These are phyloP conservation scores for Penicillium parvum DNA, from an alignment of 495 filamentous ascomycete genomes.

Conservation along the genomic window DNA sequence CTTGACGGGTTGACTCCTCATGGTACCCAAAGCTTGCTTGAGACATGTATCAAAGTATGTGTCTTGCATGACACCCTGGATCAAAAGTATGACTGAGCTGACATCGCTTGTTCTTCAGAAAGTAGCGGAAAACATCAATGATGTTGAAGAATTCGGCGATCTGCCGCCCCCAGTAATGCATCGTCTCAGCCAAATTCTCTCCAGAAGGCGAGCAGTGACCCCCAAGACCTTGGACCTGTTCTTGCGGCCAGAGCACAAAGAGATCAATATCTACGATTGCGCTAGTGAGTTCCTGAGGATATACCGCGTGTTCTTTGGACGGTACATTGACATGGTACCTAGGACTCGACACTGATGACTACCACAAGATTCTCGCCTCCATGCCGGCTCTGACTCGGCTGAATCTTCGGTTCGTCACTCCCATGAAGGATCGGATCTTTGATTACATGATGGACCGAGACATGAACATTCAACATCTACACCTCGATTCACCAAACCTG, in stretches of 20 bases:
- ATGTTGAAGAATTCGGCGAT: conserved; percentile 81
- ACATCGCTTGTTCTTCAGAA: conserved; percentile 52
- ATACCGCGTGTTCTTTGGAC: neutral
- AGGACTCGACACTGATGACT: conserved; percentile 72
- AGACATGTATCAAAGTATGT: conserved; percentile 69
- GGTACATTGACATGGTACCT: conserved; percentile 10
- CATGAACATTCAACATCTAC: conserved; percentile 54
- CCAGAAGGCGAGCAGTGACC: conserved; percentile 70
- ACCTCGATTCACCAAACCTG: conserved; percentile 76
- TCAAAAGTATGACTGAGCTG: conserved; percentile 2
- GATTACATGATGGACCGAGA: conserved; percentile 72
- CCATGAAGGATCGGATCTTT: conserved; percentile 78
- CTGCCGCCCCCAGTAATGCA: conserved; percentile 63
- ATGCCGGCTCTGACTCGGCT: conserved; percentile 62
- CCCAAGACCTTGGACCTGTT: conserved; percentile 70
- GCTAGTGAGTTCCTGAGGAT: conserved; percentile 46
- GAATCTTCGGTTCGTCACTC: conserved; percentile 73
- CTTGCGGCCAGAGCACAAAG: conserved; percentile 59
- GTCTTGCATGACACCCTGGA: neutral
- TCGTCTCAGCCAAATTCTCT: conserved; percentile 74
- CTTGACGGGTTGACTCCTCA: conserved; percentile 66
- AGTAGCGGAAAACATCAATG: conserved; percentile 73
- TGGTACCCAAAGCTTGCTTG: conserved; percentile 68
- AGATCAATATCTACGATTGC: conserved; percentile 75
- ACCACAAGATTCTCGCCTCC: conserved; percentile 72